Evolutionary conservation across 441 rosid genomes (phyloP).

Genomic region (Jatropha multifida): DNA sequence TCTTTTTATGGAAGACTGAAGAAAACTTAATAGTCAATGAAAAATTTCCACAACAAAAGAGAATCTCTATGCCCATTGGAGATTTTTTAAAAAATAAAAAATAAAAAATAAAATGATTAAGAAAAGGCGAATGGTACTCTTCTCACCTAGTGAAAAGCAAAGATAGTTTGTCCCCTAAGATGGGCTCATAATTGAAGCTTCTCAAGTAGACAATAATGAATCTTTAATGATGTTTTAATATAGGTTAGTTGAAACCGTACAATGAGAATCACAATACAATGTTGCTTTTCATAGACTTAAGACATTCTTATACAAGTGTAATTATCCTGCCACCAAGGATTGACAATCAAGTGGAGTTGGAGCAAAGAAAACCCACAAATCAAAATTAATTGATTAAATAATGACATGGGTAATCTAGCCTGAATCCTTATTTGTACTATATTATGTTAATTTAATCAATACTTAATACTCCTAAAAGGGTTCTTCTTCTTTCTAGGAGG

Average conservation of each 20-base stretch:
- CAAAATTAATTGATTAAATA: slow-evolving; percentile 3
- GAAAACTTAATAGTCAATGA: slow-evolving; percentile 23
- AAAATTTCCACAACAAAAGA: slow-evolving; percentile 25
- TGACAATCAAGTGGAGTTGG: slow-evolving; percentile 3
- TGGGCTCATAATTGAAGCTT: slow-evolving; percentile 30
- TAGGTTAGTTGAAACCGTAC: slow-evolving; percentile 24
- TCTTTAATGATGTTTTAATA: neutral
- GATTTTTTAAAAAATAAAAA: neutral
- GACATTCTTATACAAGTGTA: slow-evolving; percentile 9
- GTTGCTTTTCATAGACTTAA: slow-evolving; percentile 16
- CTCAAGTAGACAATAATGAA: slow-evolving; percentile 20
- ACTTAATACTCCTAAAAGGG: slow-evolving; percentile 15
- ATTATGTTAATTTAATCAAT: slow-evolving; percentile 15
- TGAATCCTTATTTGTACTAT: slow-evolving; percentile 30
- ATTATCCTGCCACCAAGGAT: slow-evolving; percentile 15
- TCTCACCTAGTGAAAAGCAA: slow-evolving; percentile 30
- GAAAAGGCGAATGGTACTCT: slow-evolving; percentile 15
- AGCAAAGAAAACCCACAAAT: neutral
- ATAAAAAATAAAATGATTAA: slow-evolving; percentile 1
- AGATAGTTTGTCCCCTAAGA: slow-evolving; percentile 31
- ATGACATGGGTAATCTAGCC: slow-evolving; percentile 22
- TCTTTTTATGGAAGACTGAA: slow-evolving; percentile 6
- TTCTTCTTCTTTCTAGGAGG: slow-evolving; percentile 33
- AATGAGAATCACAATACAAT: slow-evolving; percentile 23
- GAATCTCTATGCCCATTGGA: slow-evolving; percentile 23